These are phyloP conservation scores for Spinellus fusiger DNA, from an alignment of 192 early-diverging fungal species.

Conservation along the genomic window DNA sequence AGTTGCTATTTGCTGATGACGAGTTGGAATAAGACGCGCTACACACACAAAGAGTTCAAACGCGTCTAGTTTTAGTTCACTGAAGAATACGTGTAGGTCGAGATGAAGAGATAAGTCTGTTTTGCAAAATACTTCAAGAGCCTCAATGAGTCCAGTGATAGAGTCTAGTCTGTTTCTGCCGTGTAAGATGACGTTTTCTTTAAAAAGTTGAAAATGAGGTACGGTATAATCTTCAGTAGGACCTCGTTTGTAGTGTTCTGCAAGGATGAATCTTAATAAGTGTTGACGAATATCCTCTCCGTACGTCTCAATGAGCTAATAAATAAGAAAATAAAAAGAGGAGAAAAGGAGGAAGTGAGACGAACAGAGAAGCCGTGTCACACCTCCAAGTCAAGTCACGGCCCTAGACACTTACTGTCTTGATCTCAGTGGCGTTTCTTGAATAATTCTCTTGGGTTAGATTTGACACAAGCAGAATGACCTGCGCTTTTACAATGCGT, in stretches of 20 bases:
- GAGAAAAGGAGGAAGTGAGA: not conserved
- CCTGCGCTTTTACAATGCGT: constrained; percentile 55
- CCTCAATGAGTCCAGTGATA: not conserved
- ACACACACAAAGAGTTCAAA: constrained; percentile 7
- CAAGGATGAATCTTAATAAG: constrained; percentile 34
- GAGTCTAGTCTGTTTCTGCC: not conserved
- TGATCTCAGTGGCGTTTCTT: constrained; percentile 43
- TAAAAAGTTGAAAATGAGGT: constrained; percentile 5
- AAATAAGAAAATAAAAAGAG: not conserved
- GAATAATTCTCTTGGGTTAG: constrained; percentile 47
- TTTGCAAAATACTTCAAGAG: constrained; percentile 7
- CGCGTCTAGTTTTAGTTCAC: constrained; percentile 3
- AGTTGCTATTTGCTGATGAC: constrained; percentile 36
- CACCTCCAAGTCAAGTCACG: not conserved
- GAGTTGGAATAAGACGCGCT: constrained; percentile 5
- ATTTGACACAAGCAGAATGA: constrained; percentile 43
- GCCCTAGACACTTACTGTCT: constrained; percentile 33
- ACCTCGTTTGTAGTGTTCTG: constrained; percentile 5
- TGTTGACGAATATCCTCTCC: constrained; percentile 45
- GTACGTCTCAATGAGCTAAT: constrained; percentile 45
- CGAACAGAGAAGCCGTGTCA: not conserved
- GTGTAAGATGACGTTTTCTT: constrained; percentile 7
- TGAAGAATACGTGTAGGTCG: not conserved
- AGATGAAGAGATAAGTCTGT: not conserved
- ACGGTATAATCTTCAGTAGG: not conserved